These are phyloP conservation scores for Conticribra weissflogii DNA, from an alignment of 108 stramenopile species.

Conservation along the genomic window DNA sequence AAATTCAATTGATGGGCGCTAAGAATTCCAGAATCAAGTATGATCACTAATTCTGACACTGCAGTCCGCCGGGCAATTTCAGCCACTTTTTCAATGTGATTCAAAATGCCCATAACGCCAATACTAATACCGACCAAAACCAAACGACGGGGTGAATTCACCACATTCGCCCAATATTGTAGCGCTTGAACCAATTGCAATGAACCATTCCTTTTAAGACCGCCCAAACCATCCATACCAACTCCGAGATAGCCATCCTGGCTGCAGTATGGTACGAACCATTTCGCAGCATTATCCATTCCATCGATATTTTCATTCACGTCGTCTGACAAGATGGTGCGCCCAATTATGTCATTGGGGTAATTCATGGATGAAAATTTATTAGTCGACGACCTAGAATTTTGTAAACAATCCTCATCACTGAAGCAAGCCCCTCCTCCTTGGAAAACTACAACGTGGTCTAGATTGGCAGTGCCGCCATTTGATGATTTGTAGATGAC, in stretches of 20 bases:
- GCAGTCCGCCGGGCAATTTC: neutral
- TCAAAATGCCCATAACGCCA: slow-evolving; percentile 3
- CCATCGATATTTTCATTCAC: neutral
- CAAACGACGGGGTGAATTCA: neutral
- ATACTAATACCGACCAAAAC: slow-evolving; percentile 4
- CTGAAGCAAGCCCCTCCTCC: slow-evolving; percentile 3
- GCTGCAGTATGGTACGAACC: slow-evolving; percentile 5
- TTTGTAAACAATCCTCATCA: slow-evolving; percentile 1
- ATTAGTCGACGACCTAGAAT: neutral
- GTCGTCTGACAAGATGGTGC: neutral
- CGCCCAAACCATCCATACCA: neutral
- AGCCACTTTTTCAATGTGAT: neutral
- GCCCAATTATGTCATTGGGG: no score
- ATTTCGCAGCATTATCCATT: slow-evolving; percentile 4
- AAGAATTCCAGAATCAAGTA: no score
- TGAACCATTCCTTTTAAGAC: neutral
- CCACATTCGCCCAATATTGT: neutral
- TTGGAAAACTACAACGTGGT: slow-evolving; percentile 2
- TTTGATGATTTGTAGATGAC: neutral
- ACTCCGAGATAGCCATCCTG: slow-evolving; percentile 2
- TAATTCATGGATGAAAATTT: slow-evolving; percentile 3
- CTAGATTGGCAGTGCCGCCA: neutral
- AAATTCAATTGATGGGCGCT: no score
- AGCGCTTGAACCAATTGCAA: no score
- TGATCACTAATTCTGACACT: neutral